A percentile compares a stretch with the other conserved stretches of the same genome.
Evolutionary conservation across 2,329 filamentous ascomycete genomes (phyloP).

Genomic region (Pestalotiopsis sp.): DNA sequence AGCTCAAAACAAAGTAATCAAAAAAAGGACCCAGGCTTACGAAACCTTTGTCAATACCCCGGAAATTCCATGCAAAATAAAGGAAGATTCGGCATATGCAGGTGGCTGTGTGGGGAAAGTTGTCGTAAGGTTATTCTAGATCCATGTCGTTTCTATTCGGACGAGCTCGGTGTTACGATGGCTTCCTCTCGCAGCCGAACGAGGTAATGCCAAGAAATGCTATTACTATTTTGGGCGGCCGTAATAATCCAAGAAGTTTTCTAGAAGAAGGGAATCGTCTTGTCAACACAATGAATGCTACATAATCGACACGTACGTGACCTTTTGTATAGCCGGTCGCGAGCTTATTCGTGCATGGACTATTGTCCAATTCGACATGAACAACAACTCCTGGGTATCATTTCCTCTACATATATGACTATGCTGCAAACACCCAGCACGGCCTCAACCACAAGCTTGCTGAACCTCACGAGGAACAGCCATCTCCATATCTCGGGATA

Average conservation of each 20-base stretch:
- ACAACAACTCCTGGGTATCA: constrained; percentile 10
- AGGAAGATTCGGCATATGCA: not conserved
- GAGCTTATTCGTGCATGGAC: not conserved
- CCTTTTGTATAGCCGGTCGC: not conserved
- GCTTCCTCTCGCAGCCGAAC: not conserved
- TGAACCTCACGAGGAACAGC: not conserved
- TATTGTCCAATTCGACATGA: not conserved
- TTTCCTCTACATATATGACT: constrained; percentile 13
- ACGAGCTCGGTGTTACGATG: not conserved
- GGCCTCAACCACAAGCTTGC: not conserved
- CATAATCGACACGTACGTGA: not conserved
- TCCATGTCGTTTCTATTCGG: not conserved
- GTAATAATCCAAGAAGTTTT: not conserved
- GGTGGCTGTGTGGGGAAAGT: not conserved
- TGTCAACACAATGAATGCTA: not conserved
- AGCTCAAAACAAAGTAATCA: not conserved
- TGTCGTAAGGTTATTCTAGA: constrained; percentile 2
- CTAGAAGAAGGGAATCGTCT: not conserved
- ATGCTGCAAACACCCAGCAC: constrained; percentile 2
- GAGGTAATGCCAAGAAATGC: not conserved
- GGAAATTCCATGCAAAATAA: not conserved
- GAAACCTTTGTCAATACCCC: not conserved
- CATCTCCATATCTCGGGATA: not conserved
- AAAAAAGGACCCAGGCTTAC: not conserved
- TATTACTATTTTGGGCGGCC: not conserved